phyloP scores from a whole-genome alignment of 1,139 yeast genomes.

The Protomyces arabidopsidicola region DNA sequence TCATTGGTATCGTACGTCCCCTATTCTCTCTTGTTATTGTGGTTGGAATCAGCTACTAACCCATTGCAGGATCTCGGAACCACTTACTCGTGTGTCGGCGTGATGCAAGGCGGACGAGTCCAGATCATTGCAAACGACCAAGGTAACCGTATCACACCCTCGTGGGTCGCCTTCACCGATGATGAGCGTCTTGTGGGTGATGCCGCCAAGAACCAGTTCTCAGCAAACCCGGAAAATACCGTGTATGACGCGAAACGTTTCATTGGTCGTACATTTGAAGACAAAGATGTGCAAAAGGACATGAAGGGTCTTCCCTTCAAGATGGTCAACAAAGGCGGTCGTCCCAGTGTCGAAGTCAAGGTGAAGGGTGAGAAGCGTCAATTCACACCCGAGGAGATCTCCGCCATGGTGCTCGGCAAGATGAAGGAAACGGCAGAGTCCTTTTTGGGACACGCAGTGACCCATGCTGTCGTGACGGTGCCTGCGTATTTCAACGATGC shows the following conservation, averaged over 20 bases:
- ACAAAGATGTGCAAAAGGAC: slow-evolving; percentile 74
- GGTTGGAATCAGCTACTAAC: not conserved
- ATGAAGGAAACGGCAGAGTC: slow-evolving; percentile 94
- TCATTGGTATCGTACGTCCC: slow-evolving; percentile 20
- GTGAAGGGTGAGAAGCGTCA: slow-evolving; percentile 62
- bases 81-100: slow-evolving; percentile 92
- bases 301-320: slow-evolving; percentile 74
- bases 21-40: not conserved
- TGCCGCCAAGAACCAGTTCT: slow-evolving; percentile 91
- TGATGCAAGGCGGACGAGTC: slow-evolving; percentile 84
- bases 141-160: slow-evolving; percentile 92
- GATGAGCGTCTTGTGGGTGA: slow-evolving; percentile 90
- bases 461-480: slow-evolving; percentile 92
- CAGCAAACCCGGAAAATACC: slow-evolving; percentile 73
- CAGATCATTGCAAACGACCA: slow-evolving; percentile 82
- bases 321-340: slow-evolving; percentile 63
- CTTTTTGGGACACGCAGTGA: slow-evolving; percentile 79
- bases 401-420: slow-evolving; percentile 85
- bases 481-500: slow-evolving; percentile 98
- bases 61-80: slow-evolving; percentile 62
- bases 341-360: slow-evolving; percentile 73
- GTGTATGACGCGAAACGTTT: slow-evolving; percentile 81
- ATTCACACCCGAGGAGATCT: slow-evolving; percentile 84
- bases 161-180: slow-evolving; percentile 78
- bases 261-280: slow-evolving; percentile 73